Evolutionary conservation across 2,329 filamentous ascomycete species (phyloP).

Genomic region (Pyrenochaeta sp.): DNA sequence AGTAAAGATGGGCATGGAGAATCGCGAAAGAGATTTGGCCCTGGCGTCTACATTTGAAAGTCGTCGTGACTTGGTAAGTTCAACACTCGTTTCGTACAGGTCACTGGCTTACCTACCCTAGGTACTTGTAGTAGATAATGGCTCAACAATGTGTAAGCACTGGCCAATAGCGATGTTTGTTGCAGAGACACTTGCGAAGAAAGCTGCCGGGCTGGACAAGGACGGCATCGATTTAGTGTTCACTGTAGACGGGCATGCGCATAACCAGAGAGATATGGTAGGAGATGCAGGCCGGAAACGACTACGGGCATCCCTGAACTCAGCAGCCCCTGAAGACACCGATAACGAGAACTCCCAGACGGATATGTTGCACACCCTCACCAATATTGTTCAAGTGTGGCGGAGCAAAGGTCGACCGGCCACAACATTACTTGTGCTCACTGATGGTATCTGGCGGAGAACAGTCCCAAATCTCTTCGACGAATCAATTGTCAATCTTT

Average conservation of each 20-base stretch:
- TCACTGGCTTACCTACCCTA: not conserved
- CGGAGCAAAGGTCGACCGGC: not conserved
- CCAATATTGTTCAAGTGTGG: conserved; percentile 7
- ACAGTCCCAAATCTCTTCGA: not conserved
- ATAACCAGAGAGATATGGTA: not conserved
- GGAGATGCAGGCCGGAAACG: not conserved
- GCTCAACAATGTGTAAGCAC: conserved; percentile 13
- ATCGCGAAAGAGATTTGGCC: not conserved
- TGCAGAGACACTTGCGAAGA: conserved; percentile 20
- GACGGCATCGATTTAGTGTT: conserved; percentile 24
- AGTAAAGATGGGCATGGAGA: not conserved
- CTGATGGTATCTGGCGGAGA: conserved; percentile 18
- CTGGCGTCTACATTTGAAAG: not conserved
- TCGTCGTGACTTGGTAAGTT: not conserved
- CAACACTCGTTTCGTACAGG: too few species aligned
- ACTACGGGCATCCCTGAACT: not conserved
- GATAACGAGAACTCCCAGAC: not conserved
- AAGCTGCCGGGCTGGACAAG: conserved; percentile 21
- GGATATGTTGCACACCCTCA: not conserved
- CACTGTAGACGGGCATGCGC: conserved; percentile 4
- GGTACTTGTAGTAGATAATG: conserved; percentile 24
- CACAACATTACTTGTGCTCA: conserved; percentile 20
- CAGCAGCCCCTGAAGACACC: conserved; percentile 6
- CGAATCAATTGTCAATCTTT: conserved; percentile 10
- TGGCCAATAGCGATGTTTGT: conserved; percentile 25